These are phyloP conservation scores for Vitis vinifera DNA, from an alignment of 164 flowering plant genomes.

Conservation along the genomic window ASM3070453v1 NC_081822.1:7260001-7260500, in stretches of 20 bases:
- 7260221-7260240: constrained; percentile 69
- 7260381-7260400: constrained; percentile 44
- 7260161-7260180: constrained; percentile 31
- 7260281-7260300: constrained; percentile 82
- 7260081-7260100: not conserved
- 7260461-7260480: constrained; percentile 23
- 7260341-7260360: constrained; percentile 27
- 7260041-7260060: not conserved
- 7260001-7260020: not conserved
- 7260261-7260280: constrained; percentile 53
- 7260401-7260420: constrained; percentile 29
- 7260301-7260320: constrained; percentile 47
- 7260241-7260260: constrained; percentile 28
- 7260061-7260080: not conserved
- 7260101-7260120: not conserved
- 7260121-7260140: constrained; percentile 2
- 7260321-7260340: constrained; percentile 27
- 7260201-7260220: constrained; percentile 87
- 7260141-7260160: constrained; percentile 10
- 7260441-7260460: constrained; percentile 25
- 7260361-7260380: constrained; percentile 40
- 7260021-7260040: not conserved
- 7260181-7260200: constrained; percentile 39
- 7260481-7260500: constrained; percentile 19
- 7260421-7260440: constrained; percentile 39